Percentiles rank a stretch among this genome's conserved stretches.
Evolutionary conservation across 192 early-diverging fungal species (phyloP).

Genomic region (Coemansia sp.): DNA sequence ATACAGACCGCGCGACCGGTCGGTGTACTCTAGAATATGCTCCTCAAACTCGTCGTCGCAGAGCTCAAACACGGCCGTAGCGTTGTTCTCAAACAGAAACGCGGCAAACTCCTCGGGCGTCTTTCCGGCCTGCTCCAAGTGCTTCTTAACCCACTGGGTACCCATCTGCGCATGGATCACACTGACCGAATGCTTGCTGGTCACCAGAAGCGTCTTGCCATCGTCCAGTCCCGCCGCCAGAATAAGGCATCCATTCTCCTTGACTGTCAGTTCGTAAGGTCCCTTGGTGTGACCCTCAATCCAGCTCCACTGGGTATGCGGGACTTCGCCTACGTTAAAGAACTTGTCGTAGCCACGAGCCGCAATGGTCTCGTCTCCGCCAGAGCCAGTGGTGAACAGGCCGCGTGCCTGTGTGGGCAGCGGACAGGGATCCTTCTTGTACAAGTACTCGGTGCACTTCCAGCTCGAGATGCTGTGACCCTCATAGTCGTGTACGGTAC

Average conservation of each 20-base stretch:
- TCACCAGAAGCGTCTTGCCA: constrained; percentile 70
- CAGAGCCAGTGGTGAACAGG: constrained; percentile 63
- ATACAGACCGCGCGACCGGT: constrained; percentile 79
- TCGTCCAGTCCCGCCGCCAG: constrained; percentile 71
- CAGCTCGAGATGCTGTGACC: constrained; percentile 56
- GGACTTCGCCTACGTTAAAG: constrained; percentile 80
- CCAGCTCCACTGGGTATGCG: constrained; percentile 61
- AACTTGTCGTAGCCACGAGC: constrained; percentile 98
- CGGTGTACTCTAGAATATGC: constrained; percentile 86
- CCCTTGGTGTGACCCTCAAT: constrained; percentile 68
- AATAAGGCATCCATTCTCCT: constrained; percentile 98
- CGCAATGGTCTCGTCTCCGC: constrained; percentile 59
- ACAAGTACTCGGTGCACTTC: constrained; percentile 72
- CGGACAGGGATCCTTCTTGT: constrained; percentile 62
- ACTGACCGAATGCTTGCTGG: constrained; percentile 79
- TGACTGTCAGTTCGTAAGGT: constrained; percentile 91
- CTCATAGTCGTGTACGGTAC: constrained; percentile 31
- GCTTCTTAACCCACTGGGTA: constrained; percentile 75
- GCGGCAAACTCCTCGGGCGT: constrained; percentile 69
- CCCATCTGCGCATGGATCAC: constrained; percentile 61
- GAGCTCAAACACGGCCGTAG: constrained; percentile 83
- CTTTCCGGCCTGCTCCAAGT: constrained; percentile 61
- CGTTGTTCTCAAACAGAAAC: constrained; percentile 71
- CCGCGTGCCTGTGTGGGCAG: constrained; percentile 83
- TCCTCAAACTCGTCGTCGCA: constrained; percentile 97